Percentiles rank a stretch among this genome's conserved stretches.
Conservation (phyloP, 805 yeast genomes). For the Candida adriatica region DNA sequence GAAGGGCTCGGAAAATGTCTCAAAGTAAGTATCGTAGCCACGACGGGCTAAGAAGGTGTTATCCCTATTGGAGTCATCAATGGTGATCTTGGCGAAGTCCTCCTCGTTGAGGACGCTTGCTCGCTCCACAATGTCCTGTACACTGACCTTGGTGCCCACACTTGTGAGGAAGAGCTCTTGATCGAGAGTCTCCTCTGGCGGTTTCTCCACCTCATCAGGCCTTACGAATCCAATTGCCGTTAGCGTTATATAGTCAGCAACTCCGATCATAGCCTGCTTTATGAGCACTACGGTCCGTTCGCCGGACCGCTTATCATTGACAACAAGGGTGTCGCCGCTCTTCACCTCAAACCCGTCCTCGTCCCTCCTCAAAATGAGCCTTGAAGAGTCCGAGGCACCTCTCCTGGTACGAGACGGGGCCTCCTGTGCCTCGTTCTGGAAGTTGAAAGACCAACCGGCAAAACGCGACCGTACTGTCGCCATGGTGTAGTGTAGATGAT, state of each 20-base stretch:
- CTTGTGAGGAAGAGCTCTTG: constrained; percentile 55
- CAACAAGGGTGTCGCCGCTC: constrained; percentile 47
- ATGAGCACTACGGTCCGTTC: constrained; percentile 40
- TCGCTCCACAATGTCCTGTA: constrained; percentile 35
- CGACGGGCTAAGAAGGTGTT: constrained; percentile 26
- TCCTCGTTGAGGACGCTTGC: constrained; percentile 37
- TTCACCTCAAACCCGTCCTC: constrained; percentile 41
- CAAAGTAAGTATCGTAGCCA: constrained; percentile 29
- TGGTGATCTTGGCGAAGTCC: constrained; percentile 28
- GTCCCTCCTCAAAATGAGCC: constrained; percentile 29
- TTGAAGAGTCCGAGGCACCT: constrained; percentile 7
- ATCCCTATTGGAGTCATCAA: constrained; percentile 30
- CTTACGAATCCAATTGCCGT: constrained; percentile 42
- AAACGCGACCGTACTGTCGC: constrained; percentile 17
- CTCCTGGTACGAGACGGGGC: constrained; percentile 6
- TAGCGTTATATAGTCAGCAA: constrained; percentile 40
- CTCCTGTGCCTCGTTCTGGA: constrained; percentile 6
- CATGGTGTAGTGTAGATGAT: too few species aligned
- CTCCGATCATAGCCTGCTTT: constrained; percentile 45
- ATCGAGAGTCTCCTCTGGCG: constrained; percentile 21
- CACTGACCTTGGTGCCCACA: constrained; percentile 35
- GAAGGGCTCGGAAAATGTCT: constrained; percentile 18
- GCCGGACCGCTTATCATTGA: constrained; percentile 28
- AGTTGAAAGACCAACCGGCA: constrained; percentile 18
- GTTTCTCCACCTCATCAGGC: constrained; percentile 31